phyloP scores from a whole-genome alignment of 805 yeast species.

The Wickerhamomyces strasburgensis region DNA sequence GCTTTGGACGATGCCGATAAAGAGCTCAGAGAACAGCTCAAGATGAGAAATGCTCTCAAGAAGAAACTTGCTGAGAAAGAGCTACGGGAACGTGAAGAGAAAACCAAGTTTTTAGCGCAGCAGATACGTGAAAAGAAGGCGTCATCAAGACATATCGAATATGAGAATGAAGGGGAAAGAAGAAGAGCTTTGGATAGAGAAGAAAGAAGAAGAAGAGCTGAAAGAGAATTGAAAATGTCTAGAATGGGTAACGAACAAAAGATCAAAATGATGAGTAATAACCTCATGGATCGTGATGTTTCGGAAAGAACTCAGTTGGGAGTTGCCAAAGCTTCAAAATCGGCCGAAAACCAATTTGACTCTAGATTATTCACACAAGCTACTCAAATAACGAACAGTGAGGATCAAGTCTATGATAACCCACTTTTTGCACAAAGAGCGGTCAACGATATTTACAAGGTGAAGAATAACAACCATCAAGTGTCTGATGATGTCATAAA shows the following conservation, averaged over 20 bases:
- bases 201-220: conserved; percentile 43
- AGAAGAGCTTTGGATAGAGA: conserved; percentile 36
- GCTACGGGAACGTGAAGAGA: conserved; percentile 44
- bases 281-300: conserved; percentile 44
- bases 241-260: conserved; percentile 42
- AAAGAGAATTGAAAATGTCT: conserved; percentile 38
- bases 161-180: conserved; percentile 21
- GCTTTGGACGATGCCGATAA: conserved; percentile 71
- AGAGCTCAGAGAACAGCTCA: conserved; percentile 52
- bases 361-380: conserved; percentile 50
- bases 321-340: conserved; percentile 34
- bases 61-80: conserved; percentile 46
- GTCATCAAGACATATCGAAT: conserved; percentile 4
- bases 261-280: conserved; percentile 37
- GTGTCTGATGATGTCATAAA: conserved; percentile 18
- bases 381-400: conserved; percentile 33
- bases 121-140: conserved; percentile 38
- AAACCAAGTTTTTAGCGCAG: conserved; percentile 44
- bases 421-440: conserved; percentile 56
- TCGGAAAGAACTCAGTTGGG: conserved; percentile 54
- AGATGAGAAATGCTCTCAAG: conserved; percentile 44
- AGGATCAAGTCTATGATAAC: conserved; percentile 51
- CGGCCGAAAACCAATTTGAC: conserved; percentile 47
- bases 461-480: conserved; percentile 19
- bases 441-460: conserved; percentile 44